These are phyloP conservation scores for Fistulifera solaris DNA, from an alignment of 108 stramenopile genomes.

Conservation along the genomic window DNA sequence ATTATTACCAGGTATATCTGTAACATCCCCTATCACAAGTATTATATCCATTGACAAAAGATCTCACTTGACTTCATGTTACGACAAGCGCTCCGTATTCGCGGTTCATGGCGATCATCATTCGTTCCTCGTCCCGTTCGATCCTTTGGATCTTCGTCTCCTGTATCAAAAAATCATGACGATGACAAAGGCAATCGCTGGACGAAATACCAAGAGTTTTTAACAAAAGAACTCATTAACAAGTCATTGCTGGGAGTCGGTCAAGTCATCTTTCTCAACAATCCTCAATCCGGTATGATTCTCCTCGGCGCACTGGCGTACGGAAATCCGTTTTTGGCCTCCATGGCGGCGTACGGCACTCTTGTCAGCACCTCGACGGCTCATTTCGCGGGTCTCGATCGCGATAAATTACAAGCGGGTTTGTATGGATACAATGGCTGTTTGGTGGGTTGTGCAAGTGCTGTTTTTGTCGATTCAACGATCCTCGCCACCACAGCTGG, in stretches of 20 bases:
- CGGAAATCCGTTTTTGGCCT: constrained; percentile 59
- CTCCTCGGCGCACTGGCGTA: constrained; percentile 49
- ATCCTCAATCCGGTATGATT: constrained; percentile 29
- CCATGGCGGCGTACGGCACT: constrained; percentile 39
- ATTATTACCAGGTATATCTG: too few species aligned
- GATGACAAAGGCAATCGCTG: background rate
- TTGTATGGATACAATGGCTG: constrained; percentile 75
- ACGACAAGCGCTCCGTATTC: too few species aligned
- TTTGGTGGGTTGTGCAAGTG: constrained; percentile 70
- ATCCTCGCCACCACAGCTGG: constrained; percentile 34
- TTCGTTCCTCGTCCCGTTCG: too few species aligned
- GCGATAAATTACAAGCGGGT: constrained; percentile 31
- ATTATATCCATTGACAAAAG: too few species aligned
- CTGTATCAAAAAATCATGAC: background rate
- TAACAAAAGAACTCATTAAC: constrained; percentile 18
- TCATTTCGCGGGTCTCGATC: constrained; percentile 25
- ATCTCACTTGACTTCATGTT: too few species aligned
- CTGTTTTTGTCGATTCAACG: constrained; percentile 48
- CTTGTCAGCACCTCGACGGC: constrained; percentile 34
- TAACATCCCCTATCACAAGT: too few species aligned
- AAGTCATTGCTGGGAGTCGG: constrained; percentile 29
- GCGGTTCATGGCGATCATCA: too few species aligned
- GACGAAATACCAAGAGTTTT: background rate
- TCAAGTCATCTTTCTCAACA: constrained; percentile 78
- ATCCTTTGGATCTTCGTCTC: too few species aligned